Evolutionary conservation across 352 stramenopile genomes (phyloP).

Genomic region (Pythium aquatile): DNA sequence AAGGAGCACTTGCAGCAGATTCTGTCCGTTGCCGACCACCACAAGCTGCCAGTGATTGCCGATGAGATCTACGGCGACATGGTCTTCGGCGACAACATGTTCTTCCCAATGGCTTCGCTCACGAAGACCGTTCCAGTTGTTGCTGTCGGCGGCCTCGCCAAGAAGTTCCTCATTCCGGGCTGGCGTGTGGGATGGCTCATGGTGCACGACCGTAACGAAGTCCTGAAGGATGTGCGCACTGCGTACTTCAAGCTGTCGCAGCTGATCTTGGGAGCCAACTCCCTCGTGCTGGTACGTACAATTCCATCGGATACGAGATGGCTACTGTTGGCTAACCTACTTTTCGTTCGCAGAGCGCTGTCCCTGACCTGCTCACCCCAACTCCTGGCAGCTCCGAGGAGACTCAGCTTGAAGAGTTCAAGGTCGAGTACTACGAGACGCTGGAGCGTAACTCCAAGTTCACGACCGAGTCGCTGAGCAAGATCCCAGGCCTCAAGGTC

Average conservation of each 20-base stretch:
- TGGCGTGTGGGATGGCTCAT: slow-evolving; percentile 96
- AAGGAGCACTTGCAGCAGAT: slow-evolving; percentile 79
- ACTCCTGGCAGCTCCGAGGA: slow-evolving; percentile 55
- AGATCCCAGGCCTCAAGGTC: slow-evolving; percentile 85
- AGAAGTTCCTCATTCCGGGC: slow-evolving; percentile 95
- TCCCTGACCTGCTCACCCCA: slow-evolving; percentile 82
- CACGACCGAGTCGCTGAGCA: slow-evolving; percentile 63
- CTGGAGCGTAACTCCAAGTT: slow-evolving; percentile 89
- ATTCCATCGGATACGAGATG: no score
- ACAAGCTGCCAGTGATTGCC: slow-evolving; percentile 93
- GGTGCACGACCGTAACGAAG: slow-evolving; percentile 89
- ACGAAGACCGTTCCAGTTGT: slow-evolving; percentile 83
- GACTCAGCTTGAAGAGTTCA: slow-evolving; percentile 72
- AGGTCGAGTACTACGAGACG: slow-evolving; percentile 74
- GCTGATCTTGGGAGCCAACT: slow-evolving; percentile 91
- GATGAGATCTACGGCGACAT: slow-evolving; percentile 88
- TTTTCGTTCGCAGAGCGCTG: slow-evolving; percentile 43
- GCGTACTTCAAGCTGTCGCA: slow-evolving; percentile 92
- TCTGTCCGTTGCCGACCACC: slow-evolving; percentile 65
- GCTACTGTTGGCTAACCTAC: not conserved
- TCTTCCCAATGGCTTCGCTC: slow-evolving; percentile 82
- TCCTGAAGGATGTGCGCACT: slow-evolving; percentile 78
- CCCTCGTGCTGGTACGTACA: slow-evolving; percentile 69
- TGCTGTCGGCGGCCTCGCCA: slow-evolving; percentile 87
- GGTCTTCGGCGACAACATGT: slow-evolving; percentile 69